phyloP scores from a whole-genome alignment of 2,329 filamentous ascomycete species.

The Diaporthe sp. region DNA sequence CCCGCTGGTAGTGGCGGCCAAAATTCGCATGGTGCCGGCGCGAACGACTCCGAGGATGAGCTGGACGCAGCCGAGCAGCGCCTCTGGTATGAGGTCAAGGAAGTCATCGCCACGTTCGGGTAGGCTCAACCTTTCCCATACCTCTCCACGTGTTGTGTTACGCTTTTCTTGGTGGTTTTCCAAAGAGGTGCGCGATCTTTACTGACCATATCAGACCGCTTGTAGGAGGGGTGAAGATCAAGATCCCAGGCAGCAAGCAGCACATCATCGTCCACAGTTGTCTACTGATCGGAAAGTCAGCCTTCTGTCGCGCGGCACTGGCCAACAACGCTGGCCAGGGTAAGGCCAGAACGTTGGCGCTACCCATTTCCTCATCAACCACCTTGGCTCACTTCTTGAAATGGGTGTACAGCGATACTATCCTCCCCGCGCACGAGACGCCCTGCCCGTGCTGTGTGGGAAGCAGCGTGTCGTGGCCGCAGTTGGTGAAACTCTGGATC shows the following conservation, averaged over 20 bases:
- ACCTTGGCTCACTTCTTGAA: not conserved
- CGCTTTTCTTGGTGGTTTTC: not conserved
- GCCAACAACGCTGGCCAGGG: not conserved
- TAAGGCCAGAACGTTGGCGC: not conserved
- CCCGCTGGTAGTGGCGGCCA: not conserved
- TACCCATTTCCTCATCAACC: not conserved
- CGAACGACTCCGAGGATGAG: not conserved
- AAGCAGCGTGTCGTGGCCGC: not conserved
- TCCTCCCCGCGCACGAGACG: not conserved
- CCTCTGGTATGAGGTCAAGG: not conserved
- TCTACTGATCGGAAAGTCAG: not conserved
- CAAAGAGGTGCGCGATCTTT: not conserved
- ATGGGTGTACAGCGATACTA: not conserved
- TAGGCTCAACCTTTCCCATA: not conserved
- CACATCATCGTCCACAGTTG: not conserved
- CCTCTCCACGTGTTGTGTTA: not conserved
- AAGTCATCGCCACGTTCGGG: not conserved
- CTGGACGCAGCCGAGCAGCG: not conserved
- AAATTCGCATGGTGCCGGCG: accelerated
- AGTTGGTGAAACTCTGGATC: not conserved
- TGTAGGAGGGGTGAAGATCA: not conserved
- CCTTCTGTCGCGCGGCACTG: not conserved
- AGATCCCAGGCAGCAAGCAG: not conserved
- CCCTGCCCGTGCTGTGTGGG: not conserved
- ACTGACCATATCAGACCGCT: not conserved